phyloP scores from a whole-genome alignment of 1,139 yeast genomes.

The Kazachstania sp. region DNA sequence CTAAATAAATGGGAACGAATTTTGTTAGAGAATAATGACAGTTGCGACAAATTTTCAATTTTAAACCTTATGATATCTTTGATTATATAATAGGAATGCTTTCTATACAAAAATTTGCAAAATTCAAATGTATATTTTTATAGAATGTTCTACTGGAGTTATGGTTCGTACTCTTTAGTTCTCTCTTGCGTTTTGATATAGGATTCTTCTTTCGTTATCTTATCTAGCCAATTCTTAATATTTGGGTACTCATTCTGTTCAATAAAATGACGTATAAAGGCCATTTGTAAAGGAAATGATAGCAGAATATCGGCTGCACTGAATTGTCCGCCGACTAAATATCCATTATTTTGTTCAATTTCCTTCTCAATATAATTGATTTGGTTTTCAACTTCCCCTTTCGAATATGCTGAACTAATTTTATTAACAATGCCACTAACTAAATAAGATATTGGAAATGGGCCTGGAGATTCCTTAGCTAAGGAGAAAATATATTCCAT shows the following conservation, averaged over 20 bases:
- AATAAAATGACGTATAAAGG: slow-evolving; percentile 14
- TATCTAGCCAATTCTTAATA: slow-evolving; percentile 15
- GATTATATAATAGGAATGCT: no score
- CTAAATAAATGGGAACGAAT: no score
- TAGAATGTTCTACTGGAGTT: no score
- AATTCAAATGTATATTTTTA: no score
- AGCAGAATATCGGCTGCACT: slow-evolving; percentile 54
- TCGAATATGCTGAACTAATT: slow-evolving; percentile 38
- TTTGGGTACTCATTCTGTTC: slow-evolving; percentile 15
- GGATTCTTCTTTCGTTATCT: slow-evolving; percentile 9
- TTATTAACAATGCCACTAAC: slow-evolving; percentile 37
- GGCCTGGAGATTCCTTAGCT: slow-evolving; percentile 37
- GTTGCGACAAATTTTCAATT: no score
- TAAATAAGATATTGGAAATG: slow-evolving; percentile 40
- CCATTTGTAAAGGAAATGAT: slow-evolving; percentile 35
- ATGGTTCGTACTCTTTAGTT: no score
- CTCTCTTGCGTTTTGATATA: no score
- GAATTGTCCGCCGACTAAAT: slow-evolving; percentile 46
- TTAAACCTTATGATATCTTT: no score
- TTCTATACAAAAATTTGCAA: no score
- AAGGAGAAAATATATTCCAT: slow-evolving; percentile 38
- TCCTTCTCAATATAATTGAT: slow-evolving; percentile 38
- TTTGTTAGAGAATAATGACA: no score
- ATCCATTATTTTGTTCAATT: slow-evolving; percentile 38
- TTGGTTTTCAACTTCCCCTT: slow-evolving; percentile 37